Conservation (phyloP, 1,284 basidiomycete species). For the Ganoderma boninense region DNA sequence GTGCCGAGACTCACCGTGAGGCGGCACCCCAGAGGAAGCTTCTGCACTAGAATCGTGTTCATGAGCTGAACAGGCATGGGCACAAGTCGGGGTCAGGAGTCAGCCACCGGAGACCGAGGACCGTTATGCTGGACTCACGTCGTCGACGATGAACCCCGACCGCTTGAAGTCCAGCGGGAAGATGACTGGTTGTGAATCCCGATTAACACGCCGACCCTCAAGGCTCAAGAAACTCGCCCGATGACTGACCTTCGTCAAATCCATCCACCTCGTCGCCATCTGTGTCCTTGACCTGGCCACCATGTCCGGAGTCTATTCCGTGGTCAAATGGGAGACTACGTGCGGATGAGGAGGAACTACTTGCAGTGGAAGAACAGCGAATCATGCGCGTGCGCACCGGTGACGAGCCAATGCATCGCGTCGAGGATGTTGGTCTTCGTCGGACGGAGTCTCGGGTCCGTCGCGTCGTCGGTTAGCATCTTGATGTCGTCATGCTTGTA, state of each 20-base stretch:
- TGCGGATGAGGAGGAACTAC: conserved; percentile 30
- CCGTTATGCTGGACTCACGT: conserved; percentile 56
- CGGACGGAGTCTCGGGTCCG: conserved; percentile 67
- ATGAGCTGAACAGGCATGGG: conserved; percentile 52
- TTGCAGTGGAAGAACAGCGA: conserved; percentile 89
- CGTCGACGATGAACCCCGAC: conserved; percentile 77
- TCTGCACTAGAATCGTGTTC: conserved; percentile 67
- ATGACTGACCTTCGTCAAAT: conserved; percentile 62
- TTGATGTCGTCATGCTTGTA: conserved; percentile 81
- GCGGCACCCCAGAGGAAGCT: conserved; percentile 69
- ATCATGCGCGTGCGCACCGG: conserved; percentile 77
- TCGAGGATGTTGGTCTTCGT: conserved; percentile 83
- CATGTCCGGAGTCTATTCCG: conserved; percentile 79
- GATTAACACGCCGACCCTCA: neutral
- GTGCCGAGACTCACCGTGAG: conserved; percentile 62
- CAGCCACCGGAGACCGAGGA: conserved; percentile 3
- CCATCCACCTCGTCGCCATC: conserved; percentile 76
- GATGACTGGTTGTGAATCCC: conserved; percentile 38
- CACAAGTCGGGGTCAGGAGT: neutral
- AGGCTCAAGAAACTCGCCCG: no score
- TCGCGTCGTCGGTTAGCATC: conserved; percentile 78
- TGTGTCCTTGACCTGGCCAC: conserved; percentile 77
- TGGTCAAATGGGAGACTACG: neutral
- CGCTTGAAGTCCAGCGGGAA: conserved; percentile 82
- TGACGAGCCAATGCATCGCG: conserved; percentile 90